These are phyloP conservation scores for Petunia hybrid DNA, from an alignment of 305 asterid species.

Conservation along the genomic window DNA sequence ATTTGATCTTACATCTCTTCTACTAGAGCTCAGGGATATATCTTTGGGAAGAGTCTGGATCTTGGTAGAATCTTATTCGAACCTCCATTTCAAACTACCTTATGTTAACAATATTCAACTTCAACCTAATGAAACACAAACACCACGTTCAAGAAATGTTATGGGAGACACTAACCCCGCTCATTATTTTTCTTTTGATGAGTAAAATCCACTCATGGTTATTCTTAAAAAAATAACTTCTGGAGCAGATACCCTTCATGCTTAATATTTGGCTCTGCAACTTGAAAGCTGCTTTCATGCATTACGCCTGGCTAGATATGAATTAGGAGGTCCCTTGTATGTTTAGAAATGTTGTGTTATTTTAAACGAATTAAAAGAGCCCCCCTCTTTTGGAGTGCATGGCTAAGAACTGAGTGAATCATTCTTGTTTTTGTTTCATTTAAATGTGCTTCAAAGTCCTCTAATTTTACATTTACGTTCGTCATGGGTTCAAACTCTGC, in stretches of 20 bases:
- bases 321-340: background rate
- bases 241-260: background rate
- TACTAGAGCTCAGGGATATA: slow-evolving; percentile 13
- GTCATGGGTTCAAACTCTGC: no score
- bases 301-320: background rate
- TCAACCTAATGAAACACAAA: background rate
- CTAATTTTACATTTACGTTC: background rate
- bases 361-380: background rate
- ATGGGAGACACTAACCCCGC: background rate
- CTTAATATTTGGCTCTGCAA: background rate
- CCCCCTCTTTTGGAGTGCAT: background rate
- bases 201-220: background rate
- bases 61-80: background rate
- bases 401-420: background rate
- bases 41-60: slow-evolving; percentile 6
- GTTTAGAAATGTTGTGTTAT: background rate
- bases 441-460: background rate
- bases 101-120: background rate
- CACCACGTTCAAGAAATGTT: background rate
- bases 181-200: slow-evolving; percentile 3
- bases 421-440: slow-evolving; percentile 1
- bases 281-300: background rate
- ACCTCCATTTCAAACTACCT: background rate
- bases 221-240: background rate
- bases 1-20: background rate